Evolutionary conservation across 2,329 filamentous ascomycete species (phyloP).

Genomic region (Exophiala mesophila): DNA sequence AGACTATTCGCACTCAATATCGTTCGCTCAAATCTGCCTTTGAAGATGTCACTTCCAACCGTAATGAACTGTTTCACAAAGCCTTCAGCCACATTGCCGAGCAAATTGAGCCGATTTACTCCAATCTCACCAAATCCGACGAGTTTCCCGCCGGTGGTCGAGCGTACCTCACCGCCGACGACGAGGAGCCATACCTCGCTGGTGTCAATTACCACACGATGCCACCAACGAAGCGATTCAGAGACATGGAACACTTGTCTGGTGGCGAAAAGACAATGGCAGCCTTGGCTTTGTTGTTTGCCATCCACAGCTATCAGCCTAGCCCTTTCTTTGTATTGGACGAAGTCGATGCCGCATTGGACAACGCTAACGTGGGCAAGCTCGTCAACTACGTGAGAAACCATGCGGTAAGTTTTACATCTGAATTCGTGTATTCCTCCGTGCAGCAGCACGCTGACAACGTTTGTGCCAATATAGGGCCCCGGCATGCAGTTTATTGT

Average conservation of each 20-base stretch:
- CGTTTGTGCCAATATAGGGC: too few relatives aligned
- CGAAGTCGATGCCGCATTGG: slow-evolving; percentile 95
- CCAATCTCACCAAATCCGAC: slow-evolving; percentile 83
- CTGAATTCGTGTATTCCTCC: too few relatives aligned
- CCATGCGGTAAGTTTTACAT: slow-evolving; percentile 59
- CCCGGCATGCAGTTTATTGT: slow-evolving; percentile 99
- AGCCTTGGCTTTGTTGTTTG: slow-evolving; percentile 90
- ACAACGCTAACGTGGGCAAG: slow-evolving; percentile 93
- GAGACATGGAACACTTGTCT: slow-evolving; percentile 97
- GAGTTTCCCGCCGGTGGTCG: slow-evolving; percentile 90
- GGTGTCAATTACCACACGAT: slow-evolving; percentile 99
- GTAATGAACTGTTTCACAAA: slow-evolving; percentile 89
- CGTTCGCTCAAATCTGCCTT: slow-evolving; percentile 77
- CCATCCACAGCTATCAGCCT: slow-evolving; percentile 93
- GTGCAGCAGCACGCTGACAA: too few relatives aligned
- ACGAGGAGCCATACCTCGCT: slow-evolving; percentile 90
- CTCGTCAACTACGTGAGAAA: slow-evolving; percentile 95
- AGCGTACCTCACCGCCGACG: slow-evolving; percentile 87
- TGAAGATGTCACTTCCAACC: slow-evolving; percentile 71
- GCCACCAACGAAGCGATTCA: slow-evolving; percentile 95
- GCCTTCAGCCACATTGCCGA: slow-evolving; percentile 93
- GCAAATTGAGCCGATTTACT: slow-evolving; percentile 90
- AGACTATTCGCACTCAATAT: slow-evolving; percentile 70
- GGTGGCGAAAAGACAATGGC: slow-evolving; percentile 99
- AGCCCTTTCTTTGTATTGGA: slow-evolving; percentile 97